Percentiles rank a stretch among this genome's conserved stretches.
These are phyloP conservation scores for Coemansia sp. DNA, from an alignment of 192 early-diverging fungal genomes.

Conservation along the genomic window DNA sequence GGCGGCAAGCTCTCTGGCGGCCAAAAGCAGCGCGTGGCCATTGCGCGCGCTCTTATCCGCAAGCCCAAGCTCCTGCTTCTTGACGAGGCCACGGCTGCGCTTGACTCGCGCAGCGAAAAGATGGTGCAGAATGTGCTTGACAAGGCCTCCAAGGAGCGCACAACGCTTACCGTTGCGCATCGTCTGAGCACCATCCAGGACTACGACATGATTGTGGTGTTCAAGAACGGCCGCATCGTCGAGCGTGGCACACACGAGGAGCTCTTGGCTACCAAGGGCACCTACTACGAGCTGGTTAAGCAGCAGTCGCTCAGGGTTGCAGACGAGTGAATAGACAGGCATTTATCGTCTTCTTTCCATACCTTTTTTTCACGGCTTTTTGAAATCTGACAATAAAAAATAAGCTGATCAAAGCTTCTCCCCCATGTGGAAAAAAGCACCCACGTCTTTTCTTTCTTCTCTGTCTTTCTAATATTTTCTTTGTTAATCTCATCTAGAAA, in stretches of 20 bases:
- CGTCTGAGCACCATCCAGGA: conserved; percentile 71
- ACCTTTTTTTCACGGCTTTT: background rate
- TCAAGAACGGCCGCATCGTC: conserved; percentile 64
- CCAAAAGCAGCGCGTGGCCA: conserved; percentile 92
- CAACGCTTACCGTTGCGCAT: conserved; percentile 75
- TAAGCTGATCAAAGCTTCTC: too few relatives aligned
- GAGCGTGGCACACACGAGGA: conserved; percentile 65
- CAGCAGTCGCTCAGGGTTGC: conserved; percentile 66
- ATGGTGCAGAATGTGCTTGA: conserved; percentile 71
- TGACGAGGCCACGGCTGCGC: conserved; percentile 79
- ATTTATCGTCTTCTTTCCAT: conserved; percentile 5
- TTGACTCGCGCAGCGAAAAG: conserved; percentile 72
- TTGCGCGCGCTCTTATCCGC: conserved; percentile 85
- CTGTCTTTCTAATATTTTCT: background rate
- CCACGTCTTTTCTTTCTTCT: background rate
- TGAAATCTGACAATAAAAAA: too few relatives aligned
- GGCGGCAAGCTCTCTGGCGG: conserved; percentile 79
- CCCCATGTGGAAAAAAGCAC: too few relatives aligned
- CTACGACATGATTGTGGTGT: conserved; percentile 74
- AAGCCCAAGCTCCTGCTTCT: conserved; percentile 81
- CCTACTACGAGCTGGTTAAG: conserved; percentile 64
- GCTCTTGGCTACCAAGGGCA: conserved; percentile 56
- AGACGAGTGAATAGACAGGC: conserved; percentile 7
- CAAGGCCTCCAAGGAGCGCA: conserved; percentile 66
- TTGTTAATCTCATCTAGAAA: background rate